Base-by-base conservation (phyloP, 2,329 filamentous ascomycete species). In the Coniella vitis region DNA sequence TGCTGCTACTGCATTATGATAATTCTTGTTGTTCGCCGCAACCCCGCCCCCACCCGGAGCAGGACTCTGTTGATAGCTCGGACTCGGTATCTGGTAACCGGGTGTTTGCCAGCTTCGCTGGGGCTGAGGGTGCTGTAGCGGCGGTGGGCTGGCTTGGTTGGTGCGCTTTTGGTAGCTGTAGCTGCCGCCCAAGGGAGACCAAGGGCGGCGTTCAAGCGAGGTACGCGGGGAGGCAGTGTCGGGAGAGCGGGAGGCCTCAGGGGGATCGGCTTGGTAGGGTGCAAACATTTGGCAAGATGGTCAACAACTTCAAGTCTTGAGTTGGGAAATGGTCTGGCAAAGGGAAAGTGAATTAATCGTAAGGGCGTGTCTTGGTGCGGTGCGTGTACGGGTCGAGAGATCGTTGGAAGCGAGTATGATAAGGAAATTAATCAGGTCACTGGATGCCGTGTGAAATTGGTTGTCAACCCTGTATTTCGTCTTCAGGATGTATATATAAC, bases 181-280 rank as follows among this genome's bases (percentile, higher is more conserved):
- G 59, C 45, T 69, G 64, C 58, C 72, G 68, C 25, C 25, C 25
- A 29, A 29, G 25, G 75, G 71, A 55, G 80, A 72, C 69, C 77
- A 71, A 59, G 79, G 66, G 55, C 71, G 73, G 66, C 68, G 66
- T 74, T 81, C 66, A 72, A 83, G 67, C 64, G 86, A 79, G 56
- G 73, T 66, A 56, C 71, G 79, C 19, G 78, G 78, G 22, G 76
- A 80, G 9, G 69, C 59, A 47, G 63, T 57, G 52, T 61, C 61
- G 45, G 90, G 88, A 17, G 88, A 94, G 61, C 91, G 87, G 57
- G 83, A 81, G 59, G 85, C 78, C 71, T 97, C 90, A 9, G 93
- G 93, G 14, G 86, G 86, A 42, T 86, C 86, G 67, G 91, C 91
- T 73, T 97, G 93, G 70, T 97, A 98, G 34, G 93, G 93, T 39